Evolutionary conservation across 2,329 filamentous ascomycete genomes (phyloP), one percentile per base, ranked within the genome.

Genomic region (Verticillium longisporum): DNA sequence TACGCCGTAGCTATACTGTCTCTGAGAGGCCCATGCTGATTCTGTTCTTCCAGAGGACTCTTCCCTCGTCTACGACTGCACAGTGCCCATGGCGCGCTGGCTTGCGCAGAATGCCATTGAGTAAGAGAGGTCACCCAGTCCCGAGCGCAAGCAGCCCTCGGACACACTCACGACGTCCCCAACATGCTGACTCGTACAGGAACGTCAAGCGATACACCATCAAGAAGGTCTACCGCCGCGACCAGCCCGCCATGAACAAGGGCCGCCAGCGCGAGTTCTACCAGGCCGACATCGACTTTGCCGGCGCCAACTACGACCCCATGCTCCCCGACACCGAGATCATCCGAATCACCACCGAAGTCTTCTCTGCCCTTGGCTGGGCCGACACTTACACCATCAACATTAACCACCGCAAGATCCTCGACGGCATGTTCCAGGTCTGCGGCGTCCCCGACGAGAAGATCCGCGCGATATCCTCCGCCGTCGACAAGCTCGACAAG

Each of bases 221-320:
- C 68, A 92, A 92, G 68, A 97, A 97, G 78, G 93, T 97, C 65
- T 79, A 79, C 71, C 75, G 13, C 5, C 61, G 89, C 71, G 89
- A 91, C 72, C 88, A 91, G 74, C 89, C 90, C 21, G 90, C 92
- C 63, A 91, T 97, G 78, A 91, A 89, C 64, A 95, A 96, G 74
- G 94, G 93, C 58, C 87, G 93, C 60, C 95, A 97, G 89, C 86
- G 94, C 70, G 94, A 97, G 77, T 97, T 97, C 76, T 97, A 96
- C 79, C 93, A 97, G 76, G 97, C 93, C 78, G 94, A 98, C 77
- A 96, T 97, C 71, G 93, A 97, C 55, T 94, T 97, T 76, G 93
- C 93, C 13, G 92, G 93, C n/a, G 56, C 41, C 63, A 80, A 79
- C 53, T 96, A 92, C 78, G 94, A 97, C 72, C 77, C 91, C 60